Percentiles rank a stretch among this genome's conserved stretches.
Evolutionary conservation across 768 basidiomycete species (phyloP).

Genomic region (Aureoboletus auriporus): DNA sequence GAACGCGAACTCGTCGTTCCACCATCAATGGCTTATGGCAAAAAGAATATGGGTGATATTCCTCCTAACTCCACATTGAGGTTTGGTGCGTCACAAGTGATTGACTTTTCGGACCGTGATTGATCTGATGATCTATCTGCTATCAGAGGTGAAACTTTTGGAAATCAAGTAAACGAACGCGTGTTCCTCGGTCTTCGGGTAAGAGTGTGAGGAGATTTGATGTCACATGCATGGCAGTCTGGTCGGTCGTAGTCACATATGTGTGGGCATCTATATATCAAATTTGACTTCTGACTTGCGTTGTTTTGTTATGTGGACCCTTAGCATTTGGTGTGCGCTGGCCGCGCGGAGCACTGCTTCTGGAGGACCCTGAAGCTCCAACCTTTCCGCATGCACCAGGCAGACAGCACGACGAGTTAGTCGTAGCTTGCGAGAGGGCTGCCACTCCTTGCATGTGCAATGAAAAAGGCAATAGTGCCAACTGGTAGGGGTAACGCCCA

Average conservation of each 20-base stretch:
- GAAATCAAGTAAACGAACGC: slow-evolving; percentile 50
- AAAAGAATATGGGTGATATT: slow-evolving; percentile 53
- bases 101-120: slow-evolving; percentile 1
- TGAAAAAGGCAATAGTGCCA: slow-evolving; percentile 4
- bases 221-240: slow-evolving; percentile 17
- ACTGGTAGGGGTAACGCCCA: slow-evolving; percentile 8
- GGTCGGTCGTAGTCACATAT: slow-evolving; percentile 13
- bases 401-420: slow-evolving; percentile 1
- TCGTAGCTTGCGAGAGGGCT: neutral
- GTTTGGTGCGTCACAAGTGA: slow-evolving; percentile 57
- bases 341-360: slow-evolving; percentile 23
- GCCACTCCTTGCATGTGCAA: neutral
- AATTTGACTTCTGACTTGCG: slow-evolving; percentile 18
- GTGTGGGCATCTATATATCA: slow-evolving; percentile 24
- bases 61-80: slow-evolving; percentile 77
- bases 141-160: slow-evolving; percentile 67
- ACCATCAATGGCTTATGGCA: slow-evolving; percentile 68
- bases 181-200: slow-evolving; percentile 12
- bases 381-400: slow-evolving; percentile 8
- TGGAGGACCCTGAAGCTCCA: slow-evolving; percentile 20
- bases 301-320: slow-evolving; percentile 15
- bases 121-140: slow-evolving; percentile 16
- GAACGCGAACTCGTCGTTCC: slow-evolving; percentile 81
- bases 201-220: slow-evolving; percentile 4
- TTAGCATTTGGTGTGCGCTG: slow-evolving; percentile 18